Evolutionary conservation across 495 filamentous ascomycete genomes (phyloP).

Genomic region (Trichoderma virens): DNA sequence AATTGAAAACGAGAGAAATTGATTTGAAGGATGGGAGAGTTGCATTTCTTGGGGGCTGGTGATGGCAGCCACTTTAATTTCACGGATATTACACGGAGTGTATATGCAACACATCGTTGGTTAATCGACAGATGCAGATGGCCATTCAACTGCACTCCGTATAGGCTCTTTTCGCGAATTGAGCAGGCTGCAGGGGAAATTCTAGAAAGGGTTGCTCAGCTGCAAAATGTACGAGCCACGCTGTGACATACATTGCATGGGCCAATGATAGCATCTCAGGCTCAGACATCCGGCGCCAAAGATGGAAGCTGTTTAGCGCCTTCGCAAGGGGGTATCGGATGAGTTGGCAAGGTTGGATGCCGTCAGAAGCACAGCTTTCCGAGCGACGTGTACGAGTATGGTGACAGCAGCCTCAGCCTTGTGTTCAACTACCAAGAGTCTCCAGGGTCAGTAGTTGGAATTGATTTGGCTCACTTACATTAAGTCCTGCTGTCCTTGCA

Average conservation of each 20-base stretch:
- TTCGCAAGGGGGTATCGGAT: background rate
- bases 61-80: too few species aligned
- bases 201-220: slow-evolving; percentile 1
- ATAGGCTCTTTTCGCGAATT: background rate
- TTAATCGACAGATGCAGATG: background rate
- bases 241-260: slow-evolving; percentile 2
- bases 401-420: background rate
- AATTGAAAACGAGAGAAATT: too few species aligned
- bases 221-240: background rate
- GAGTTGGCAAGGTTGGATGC: slow-evolving; percentile 5
- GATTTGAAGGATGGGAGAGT: too few species aligned
- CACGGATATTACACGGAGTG: too few species aligned
- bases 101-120: background rate
- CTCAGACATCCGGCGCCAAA: background rate
- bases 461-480: background rate
- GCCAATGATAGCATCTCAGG: slow-evolving; percentile 1
- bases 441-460: background rate
- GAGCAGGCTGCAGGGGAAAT: background rate
- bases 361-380: slow-evolving; percentile 3
- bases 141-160: background rate
- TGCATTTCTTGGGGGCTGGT: too few species aligned
- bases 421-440: background rate
- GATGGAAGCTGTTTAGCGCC: background rate
- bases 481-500: too few species aligned
- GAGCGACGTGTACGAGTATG: background rate